Evolutionary conservation across 2,329 filamentous ascomycete species (phyloP), one percentile per base, ranked within the genome.

Genomic region (Botryosphaeria dothidea): DNA sequence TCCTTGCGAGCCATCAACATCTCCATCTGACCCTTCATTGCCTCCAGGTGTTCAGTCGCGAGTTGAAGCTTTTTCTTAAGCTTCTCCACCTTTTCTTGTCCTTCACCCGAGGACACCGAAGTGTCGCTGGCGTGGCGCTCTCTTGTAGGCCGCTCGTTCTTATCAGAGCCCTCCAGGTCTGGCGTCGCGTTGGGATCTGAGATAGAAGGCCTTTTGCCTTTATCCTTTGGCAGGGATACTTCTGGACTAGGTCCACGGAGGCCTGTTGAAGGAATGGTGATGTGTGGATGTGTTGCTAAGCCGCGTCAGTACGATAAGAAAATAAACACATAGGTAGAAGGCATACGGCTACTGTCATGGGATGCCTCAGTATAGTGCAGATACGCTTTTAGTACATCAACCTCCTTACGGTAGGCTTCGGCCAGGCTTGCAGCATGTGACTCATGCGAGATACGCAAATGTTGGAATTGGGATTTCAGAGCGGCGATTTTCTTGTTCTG

Each of bases 331-430:
- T 11, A 9, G 25, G 11, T 15, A 2, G 4, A 9, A 17, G 4
- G 41, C 62, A 19, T 38, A 64, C 62, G 31, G 13, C 46, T 19
- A 66, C 62, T 74, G 46, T 57, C 52, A 5, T 29, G 13, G 15
- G 62, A 74, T 29, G 74, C 71, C 68, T 81, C 79, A 38, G 81
- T 71, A 17, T 77, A 70, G 54, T 69, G 70, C 43, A 77, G 72
- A 67, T 81, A 78, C 23, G 76, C 71, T 25, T 70, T 74, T 36
- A 79, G 66, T 7, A 77, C 77, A n/a, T 73, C 72, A 9, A 81
- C 63, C 70, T 81, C 79, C 29, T 72, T 73, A 17, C 71, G 70
- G 67, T 81, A 79, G n/a, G 77, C 69, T 43, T 76, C 73, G 60
- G 69, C 70, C 43, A 81, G 68, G 58, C 71, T 77, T 17, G 67